phyloP scores from a whole-genome alignment of 768 basidiomycete species.

The Russula foetens region DNA sequence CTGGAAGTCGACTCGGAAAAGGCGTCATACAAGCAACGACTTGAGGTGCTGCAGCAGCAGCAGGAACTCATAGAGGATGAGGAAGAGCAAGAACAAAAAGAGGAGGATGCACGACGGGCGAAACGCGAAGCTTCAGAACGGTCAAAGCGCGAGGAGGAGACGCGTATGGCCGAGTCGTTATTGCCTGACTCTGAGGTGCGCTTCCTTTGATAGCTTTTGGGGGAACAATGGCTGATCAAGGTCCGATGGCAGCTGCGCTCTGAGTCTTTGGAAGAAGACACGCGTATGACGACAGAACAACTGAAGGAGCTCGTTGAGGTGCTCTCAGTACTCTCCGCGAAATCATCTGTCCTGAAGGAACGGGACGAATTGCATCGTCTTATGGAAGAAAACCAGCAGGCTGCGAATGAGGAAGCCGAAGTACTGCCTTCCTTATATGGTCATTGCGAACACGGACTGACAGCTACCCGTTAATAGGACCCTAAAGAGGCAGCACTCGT shows the following conservation, averaged over 20 bases:
- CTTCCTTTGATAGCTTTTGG: background rate
- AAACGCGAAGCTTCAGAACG: slow-evolving; percentile 73
- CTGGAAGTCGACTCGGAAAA: slow-evolving; percentile 91
- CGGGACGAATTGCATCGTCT: slow-evolving; percentile 82
- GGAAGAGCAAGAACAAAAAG: slow-evolving; percentile 94
- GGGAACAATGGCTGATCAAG: background rate
- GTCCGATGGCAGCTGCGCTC: slow-evolving; percentile 44
- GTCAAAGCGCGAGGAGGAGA: slow-evolving; percentile 48
- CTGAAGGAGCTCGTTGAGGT: slow-evolving; percentile 91
- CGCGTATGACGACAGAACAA: slow-evolving; percentile 97
- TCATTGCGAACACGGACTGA: slow-evolving; percentile 5
- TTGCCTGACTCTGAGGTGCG: slow-evolving; percentile 86
- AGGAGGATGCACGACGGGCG: slow-evolving; percentile 83
- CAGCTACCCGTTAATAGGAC: slow-evolving; percentile 36
- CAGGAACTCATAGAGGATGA: slow-evolving; percentile 99
- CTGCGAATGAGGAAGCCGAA: slow-evolving; percentile 48
- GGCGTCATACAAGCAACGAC: slow-evolving; percentile 95
- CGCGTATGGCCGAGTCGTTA: slow-evolving; percentile 69
- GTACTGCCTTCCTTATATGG: slow-evolving; percentile 32
- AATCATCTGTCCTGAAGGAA: slow-evolving; percentile 92
- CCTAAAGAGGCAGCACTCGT: slow-evolving; percentile 82
- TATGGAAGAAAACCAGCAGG: slow-evolving; percentile 90
- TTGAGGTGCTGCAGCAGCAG: slow-evolving; percentile 96
- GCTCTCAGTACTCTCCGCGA: slow-evolving; percentile 82
- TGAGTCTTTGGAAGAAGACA: slow-evolving; percentile 53